phyloP scores from a whole-genome alignment of 306 rosid species.

The Begonia peltatifolia region DNA sequence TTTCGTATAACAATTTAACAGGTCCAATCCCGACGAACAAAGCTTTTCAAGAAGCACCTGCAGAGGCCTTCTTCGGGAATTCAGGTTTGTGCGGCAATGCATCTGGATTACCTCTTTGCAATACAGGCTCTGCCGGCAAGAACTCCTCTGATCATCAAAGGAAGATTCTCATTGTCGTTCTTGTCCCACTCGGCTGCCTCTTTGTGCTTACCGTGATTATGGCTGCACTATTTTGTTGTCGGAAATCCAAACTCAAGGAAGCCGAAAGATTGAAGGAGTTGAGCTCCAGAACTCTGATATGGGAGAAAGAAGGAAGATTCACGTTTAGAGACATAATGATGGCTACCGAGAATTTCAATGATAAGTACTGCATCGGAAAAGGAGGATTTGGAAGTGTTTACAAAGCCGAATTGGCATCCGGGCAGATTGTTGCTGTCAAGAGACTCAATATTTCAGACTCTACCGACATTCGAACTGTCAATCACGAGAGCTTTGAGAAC shows the following conservation, averaged over 20 bases:
- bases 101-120: not conserved
- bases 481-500: slow-evolving; percentile 1
- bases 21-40: slow-evolving; percentile 1
- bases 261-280: not conserved
- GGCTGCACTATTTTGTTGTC: not conserved
- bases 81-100: slow-evolving; percentile 1
- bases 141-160: not conserved
- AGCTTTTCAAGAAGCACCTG: not conserved
- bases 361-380: slow-evolving; percentile 1
- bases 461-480: not conserved
- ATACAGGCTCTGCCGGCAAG: not conserved
- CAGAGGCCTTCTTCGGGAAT: not conserved
- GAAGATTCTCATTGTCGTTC: not conserved
- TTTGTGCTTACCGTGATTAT: not conserved
- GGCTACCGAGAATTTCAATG: slow-evolving; percentile 2
- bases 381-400: slow-evolving; percentile 1
- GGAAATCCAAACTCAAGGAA: slow-evolving; percentile 3
- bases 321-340: not conserved
- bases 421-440: slow-evolving; percentile 1
- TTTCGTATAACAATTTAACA: not conserved
- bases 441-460: slow-evolving; percentile 1
- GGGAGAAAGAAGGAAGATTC: slow-evolving; percentile 1
- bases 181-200: slow-evolving; percentile 1
- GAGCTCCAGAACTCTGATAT: not conserved
- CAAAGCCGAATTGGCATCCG: not conserved